Percentiles rank a stretch among this genome's conserved stretches.
These are phyloP conservation scores for Pleurotus eryngii DNA, from an alignment of 768 basidiomycete genomes.

Conservation along the genomic window DNA sequence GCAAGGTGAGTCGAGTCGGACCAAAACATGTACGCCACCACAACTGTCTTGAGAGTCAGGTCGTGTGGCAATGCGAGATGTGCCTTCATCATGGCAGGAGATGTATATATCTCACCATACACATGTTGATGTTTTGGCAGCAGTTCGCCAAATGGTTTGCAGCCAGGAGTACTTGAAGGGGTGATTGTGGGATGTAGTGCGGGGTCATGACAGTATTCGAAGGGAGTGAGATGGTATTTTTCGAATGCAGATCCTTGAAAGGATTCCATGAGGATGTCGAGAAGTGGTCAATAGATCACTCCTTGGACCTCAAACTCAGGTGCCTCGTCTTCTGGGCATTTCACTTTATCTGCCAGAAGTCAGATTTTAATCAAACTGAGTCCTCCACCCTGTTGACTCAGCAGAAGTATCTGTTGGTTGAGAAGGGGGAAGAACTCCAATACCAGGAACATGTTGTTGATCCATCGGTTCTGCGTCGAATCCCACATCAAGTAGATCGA, in stretches of 20 bases:
- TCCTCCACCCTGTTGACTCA: constrained; percentile 19
- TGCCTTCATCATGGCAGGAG: too few species aligned
- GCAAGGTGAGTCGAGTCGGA: constrained; percentile 31
- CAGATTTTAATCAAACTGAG: constrained; percentile 16
- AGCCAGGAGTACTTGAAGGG: too few species aligned
- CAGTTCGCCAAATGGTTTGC: too few species aligned
- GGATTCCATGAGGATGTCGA: constrained; percentile 18
- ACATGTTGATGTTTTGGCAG: neutral
- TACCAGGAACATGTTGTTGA: neutral
- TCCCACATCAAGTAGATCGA: constrained; percentile 13
- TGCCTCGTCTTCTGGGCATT: constrained; percentile 20
- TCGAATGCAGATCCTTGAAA: constrained; percentile 13
- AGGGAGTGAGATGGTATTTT: constrained; percentile 14
- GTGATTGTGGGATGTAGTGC: constrained; percentile 8
- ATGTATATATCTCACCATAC: too few species aligned
- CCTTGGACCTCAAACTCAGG: constrained; percentile 25
- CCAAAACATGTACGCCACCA: constrained; percentile 22
- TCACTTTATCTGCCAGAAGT: constrained; percentile 16
- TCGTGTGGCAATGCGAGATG: too few species aligned
- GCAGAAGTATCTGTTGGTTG: neutral
- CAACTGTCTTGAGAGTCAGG: too few species aligned
- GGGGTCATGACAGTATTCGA: constrained; percentile 14
- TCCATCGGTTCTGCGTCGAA: neutral
- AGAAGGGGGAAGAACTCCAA: neutral
- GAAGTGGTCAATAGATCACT: constrained; percentile 21